These are phyloP conservation scores for Torulaspora pretoriensis DNA, from an alignment of 1,139 yeast species.

Conservation along the genomic window DNA sequence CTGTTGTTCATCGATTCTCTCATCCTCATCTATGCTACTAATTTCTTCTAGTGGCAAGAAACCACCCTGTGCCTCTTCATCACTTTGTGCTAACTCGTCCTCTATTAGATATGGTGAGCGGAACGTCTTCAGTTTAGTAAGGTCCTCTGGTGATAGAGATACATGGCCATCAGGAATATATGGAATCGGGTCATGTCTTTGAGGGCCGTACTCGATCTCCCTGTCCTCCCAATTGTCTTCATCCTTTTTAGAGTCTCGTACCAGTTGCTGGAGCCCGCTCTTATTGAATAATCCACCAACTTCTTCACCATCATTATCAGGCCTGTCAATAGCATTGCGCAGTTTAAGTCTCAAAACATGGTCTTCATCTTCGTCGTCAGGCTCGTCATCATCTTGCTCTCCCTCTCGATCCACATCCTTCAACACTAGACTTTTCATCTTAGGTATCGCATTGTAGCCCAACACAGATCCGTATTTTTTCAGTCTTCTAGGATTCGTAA, in stretches of 20 bases:
- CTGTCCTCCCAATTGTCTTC: slow-evolving; percentile 17
- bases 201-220: slow-evolving; percentile 29
- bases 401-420: slow-evolving; percentile 26
- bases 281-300: slow-evolving; percentile 16
- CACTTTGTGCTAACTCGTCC: slow-evolving; percentile 11
- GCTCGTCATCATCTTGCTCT: slow-evolving; percentile 17
- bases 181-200: slow-evolving; percentile 19
- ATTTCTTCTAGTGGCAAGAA: slow-evolving; percentile 8
- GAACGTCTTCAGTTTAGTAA: slow-evolving; percentile 25
- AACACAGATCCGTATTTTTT: slow-evolving; percentile 36
- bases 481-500: slow-evolving; percentile 28
- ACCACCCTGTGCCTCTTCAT: slow-evolving; percentile 8
- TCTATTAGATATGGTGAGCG: slow-evolving; percentile 18
- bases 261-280: slow-evolving; percentile 20
- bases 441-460: slow-evolving; percentile 25
- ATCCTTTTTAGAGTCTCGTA: slow-evolving; percentile 13
- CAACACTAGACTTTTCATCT: slow-evolving; percentile 33
- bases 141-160: slow-evolving; percentile 22
- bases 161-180: slow-evolving; percentile 31
- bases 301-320: slow-evolving; percentile 14
- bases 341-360: slow-evolving; percentile 21
- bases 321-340: slow-evolving; percentile 15
- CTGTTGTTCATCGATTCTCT: slow-evolving; percentile 1
- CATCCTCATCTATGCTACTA: slow-evolving; percentile 10
- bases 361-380: slow-evolving; percentile 25